These are phyloP conservation scores for Amanita rimosa DNA, from an alignment of 768 basidiomycete species.

Conservation along the genomic window DNA sequence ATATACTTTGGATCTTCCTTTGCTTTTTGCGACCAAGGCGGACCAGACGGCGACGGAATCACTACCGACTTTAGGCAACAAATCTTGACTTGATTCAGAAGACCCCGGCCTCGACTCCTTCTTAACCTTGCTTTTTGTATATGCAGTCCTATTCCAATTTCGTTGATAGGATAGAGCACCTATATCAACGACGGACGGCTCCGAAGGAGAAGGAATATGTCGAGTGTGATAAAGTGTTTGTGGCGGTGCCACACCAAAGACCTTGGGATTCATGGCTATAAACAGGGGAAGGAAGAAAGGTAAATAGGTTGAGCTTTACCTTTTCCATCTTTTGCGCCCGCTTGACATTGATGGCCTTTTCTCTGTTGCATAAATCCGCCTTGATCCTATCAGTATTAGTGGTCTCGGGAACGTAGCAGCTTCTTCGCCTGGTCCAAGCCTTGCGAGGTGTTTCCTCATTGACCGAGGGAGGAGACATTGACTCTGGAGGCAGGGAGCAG, in stretches of 20 bases:
- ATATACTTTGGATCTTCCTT: constrained; percentile 41
- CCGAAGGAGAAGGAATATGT: constrained; percentile 27
- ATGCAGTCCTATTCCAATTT: constrained; percentile 42
- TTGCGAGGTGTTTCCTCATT: constrained; percentile 22
- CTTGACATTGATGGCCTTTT: constrained; percentile 72
- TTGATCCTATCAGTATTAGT: constrained; percentile 52
- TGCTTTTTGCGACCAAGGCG: constrained; percentile 2
- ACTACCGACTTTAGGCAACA: constrained; percentile 27
- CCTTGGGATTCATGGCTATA: constrained; percentile 24
- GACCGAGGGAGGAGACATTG: constrained; percentile 11
- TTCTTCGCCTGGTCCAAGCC: constrained; percentile 37
- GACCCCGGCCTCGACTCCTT: constrained; percentile 39
- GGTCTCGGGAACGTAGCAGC: constrained; percentile 42
- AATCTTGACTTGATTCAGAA: constrained; percentile 47
- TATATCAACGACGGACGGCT: constrained; percentile 11
- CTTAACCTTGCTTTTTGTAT: constrained; percentile 30
- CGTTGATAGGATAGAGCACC: constrained; percentile 11
- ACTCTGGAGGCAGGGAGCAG: constrained; percentile 15
- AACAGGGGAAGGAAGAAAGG: constrained; percentile 5
- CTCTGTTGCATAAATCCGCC: constrained; percentile 58
- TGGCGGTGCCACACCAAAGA: constrained; percentile 76
- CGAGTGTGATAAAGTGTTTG: constrained; percentile 70
- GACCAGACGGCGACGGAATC: constrained; percentile 9
- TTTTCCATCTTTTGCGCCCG: constrained; percentile 84
- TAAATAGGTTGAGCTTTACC: constrained; percentile 27